Percentiles rank a stretch among this genome's conserved stretches.
Conservation (phyloP, 2,329 filamentous ascomycete genomes). For the Rutstroemia sp. region DNA sequence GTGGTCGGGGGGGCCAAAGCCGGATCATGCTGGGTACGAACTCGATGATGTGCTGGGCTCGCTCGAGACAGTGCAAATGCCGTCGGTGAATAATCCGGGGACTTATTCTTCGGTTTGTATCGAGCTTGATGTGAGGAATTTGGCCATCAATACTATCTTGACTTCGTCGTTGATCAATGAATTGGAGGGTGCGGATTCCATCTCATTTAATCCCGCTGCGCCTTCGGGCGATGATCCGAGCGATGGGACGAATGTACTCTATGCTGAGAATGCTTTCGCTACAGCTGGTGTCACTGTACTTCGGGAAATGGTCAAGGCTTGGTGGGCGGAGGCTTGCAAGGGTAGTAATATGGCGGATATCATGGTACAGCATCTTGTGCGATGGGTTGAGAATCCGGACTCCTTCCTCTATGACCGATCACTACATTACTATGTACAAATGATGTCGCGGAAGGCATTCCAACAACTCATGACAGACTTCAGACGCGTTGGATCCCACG, state of each 20-base stretch:
- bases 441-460: conserved; percentile 96
- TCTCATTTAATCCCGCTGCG: conserved; percentile 74
- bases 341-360: conserved; percentile 94
- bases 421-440: conserved; percentile 94
- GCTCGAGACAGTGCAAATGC: conserved; percentile 85
- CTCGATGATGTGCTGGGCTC: conserved; percentile 80
- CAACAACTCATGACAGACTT: conserved; percentile 97
- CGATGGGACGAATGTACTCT: conserved; percentile 62
- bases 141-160: conserved; percentile 95
- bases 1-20: conserved; percentile 85
- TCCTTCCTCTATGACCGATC: conserved; percentile 94
- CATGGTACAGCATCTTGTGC: conserved; percentile 92
- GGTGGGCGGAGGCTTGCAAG: conserved; percentile 92
- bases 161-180: conserved; percentile 97
- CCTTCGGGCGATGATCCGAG: conserved; percentile 50
- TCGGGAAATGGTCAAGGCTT: conserved; percentile 96
- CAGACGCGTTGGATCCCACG: conserved; percentile 84
- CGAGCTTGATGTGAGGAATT: conserved; percentile 85
- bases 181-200: conserved; percentile 79
- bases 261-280: conserved; percentile 87
- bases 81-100: conserved; percentile 83
- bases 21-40: conserved; percentile 94
- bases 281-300: conserved; percentile 84
- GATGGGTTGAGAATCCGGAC: conserved; percentile 91
- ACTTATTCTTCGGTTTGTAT: conserved; percentile 96